Base-by-base conservation (phyloP, 2,329 filamentous ascomycete genomes). In the Zymoseptoria passerinii region DNA sequence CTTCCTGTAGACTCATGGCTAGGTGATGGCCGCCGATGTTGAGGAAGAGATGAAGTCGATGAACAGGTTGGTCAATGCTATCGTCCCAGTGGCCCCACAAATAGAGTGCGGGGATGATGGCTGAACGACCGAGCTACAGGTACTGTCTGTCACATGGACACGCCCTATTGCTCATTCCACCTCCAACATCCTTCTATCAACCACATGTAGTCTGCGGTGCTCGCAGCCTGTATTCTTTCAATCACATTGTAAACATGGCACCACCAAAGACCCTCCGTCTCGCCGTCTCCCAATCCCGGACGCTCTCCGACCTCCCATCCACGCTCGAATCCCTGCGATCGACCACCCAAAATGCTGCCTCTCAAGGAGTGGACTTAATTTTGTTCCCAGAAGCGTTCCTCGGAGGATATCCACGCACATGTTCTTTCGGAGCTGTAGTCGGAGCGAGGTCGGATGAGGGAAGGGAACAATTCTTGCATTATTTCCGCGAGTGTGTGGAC, bases 351-450 rank as follows among this genome's bases (percentile, higher is more conserved):
- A 75, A 79, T 40, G 91, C 91, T n/a, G 82, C 85, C 3, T 79
- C 71, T 10, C 72, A 77, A 49, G 77, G 76, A 52, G 77, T 83
- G 16, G 77, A 94, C 71, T 80, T 96, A 53, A 80, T 96, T 28
- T 83, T 96, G 55, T 92, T 96, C 61, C 92, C 92, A 0, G 92
- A 97, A 77, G 92, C 92, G 20, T 96, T 90, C 70, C 81, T 96
- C 1, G 92, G 92, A 52, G 92, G 92, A 1, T 96, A 96, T 71
- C 92, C 92, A 18, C 87, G 92, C 9, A 90, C 87, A 18, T 86
- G 86, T 62, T 78, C 78, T 54, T 96, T 96, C 68, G 91, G 91
- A 4, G 85, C 84, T 52, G 80, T 82, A 1, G 80, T 96, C 5
- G 92, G 92, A 3, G 78, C 80, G 16, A 85, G 92, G 44, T 80